Evolutionary conservation across 2,329 filamentous ascomycete genomes (phyloP), one percentile per base, ranked within the genome.

Genomic region (Calycina herbarum): DNA sequence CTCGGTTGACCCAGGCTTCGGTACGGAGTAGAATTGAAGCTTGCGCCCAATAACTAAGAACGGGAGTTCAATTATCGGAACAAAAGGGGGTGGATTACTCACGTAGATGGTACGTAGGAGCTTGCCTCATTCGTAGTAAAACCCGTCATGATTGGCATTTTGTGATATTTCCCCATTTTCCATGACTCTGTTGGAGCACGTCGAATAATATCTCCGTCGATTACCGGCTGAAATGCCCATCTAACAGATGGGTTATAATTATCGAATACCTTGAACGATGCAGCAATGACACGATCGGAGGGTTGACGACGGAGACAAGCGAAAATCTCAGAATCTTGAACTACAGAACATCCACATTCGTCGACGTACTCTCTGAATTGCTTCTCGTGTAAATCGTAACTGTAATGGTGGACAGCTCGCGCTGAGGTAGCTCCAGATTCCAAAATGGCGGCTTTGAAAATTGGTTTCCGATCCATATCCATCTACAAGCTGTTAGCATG

Each of bases 181-280:
- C 86, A 89, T 11, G 82, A 80, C 24, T 81, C 79, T 13, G 88
- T 79, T 4, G 89, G 88, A 20, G 83, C 78, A 45, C 82, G 79
- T 2, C 82, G 80, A 63, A 91, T 85, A 13, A 87, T 73, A 7
- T 83, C 81, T 1, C 82, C 81, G 72, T 90, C 88, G 66, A 91
- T 83, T 45, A 88, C 85, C 7, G 89, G 89, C 70, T 91, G 89
- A 77, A 91, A 92, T 1, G 89, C 81, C 85, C 85, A 87, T 29
- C 80, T 79, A 2, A 86, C 77, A 11, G 75, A 77, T 5, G 72
- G 68, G 24, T 76, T 75, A 72, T 82, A 80, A 54, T 74, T 74
- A 24, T 76, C 71, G 78, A 81, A 85, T 31, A 86, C 77, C 3
- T 59, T 57, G 31, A 76, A 73, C 29, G 78, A 79, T 17, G 83